Evolutionary conservation across 2,329 filamentous ascomycete species (phyloP), one percentile per base, ranked within the genome.

Genomic region (Cryphonectria parasitica): DNA sequence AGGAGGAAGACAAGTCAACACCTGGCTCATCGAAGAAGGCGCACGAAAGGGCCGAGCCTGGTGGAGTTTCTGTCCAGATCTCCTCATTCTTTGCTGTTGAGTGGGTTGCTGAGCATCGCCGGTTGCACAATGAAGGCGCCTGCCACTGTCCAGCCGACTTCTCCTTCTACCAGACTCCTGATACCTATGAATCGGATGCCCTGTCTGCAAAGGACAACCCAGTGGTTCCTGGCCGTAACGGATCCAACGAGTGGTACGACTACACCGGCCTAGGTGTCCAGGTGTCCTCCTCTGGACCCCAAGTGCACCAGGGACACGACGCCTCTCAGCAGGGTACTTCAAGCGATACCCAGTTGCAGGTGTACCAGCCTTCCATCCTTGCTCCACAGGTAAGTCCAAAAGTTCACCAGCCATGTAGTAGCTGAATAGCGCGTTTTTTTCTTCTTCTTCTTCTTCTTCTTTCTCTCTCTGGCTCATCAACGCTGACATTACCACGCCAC

Each of bases 21-120:
- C 36, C 36, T 36, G 64, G n/a, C 28, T 10, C 58, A 39, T 39
- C 34, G 31, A 39, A 11, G 22, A 39, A 15, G 71, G 73, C 6
- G 56, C 74, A 1, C 74, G 68, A 71, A 7, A 69, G 65, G 8
- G 69, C 73, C 28, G 67, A 72, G 56, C 68, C 74, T 2, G 73
- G 25, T 17, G 70, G 70, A 6, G 75, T 80, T 5, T 61, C 77
- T 0, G 74, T 82, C 45, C 79, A 81, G 1, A 75, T 81, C 13
- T 66, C 76, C 0, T 79, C 80, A 68, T 74, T 81, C n/a, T 83
- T 78, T 70, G 81, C 78, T 1, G 80, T 78, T 3, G 82, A 84
- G 72, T 84, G 82, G 82, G 71, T 77, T 2, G 71, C 71, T 0
- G 82, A 83, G 73, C 82, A 84, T 73, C 76, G 77, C 15, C 70